Base-by-base conservation (phyloP, 805 yeast genomes). In the Suhomyces sp. region DNA sequence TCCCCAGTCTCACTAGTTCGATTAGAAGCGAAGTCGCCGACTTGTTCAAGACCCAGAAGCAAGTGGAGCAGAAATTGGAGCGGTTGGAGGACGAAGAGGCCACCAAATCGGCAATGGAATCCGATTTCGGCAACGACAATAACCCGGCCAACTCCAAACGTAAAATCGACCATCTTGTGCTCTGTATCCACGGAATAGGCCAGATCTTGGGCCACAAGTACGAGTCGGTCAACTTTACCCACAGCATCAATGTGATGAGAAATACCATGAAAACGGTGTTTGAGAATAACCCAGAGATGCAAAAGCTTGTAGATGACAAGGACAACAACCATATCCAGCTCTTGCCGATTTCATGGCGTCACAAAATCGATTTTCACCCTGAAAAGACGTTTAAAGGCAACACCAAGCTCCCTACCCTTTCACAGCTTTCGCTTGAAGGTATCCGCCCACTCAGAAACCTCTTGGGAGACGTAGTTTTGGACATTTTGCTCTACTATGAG, bases 121-220 rank as follows among this genome's bases (percentile, higher is more conserved):
- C 77, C 42, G 87, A 82, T 59, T 76, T 71, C 27, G 85, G 82
- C 54, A 59, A 44, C n/a, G 60, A 61, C n/a, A 57, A 62, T 13
- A 56, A 63, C 12, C 41, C 56, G 10, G 46, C 51, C 1, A 53
- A 59, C n/a, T 55, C 72, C 2, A 55, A 67, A 27, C 40, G 78
- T 48, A 70, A 76, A 31, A 68, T 84, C 27, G 83, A 85, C 35
- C 90, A 85, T 62, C 71, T 93, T 56, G 82, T 92, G 1, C 73
- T 93, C n/a, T 90, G 97, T 64, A 82, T 93, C 27, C 99, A 93
- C 71, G 99, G 99, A 0, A 89, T 93, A 55, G 99, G 98, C 1
- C 99, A 93, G 69, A 82, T 85, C 15, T 72, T 94, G 49, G 96
- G 97, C 1, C 76, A 84, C 46, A 82, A 82, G 61, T 84, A 87